Evolutionary conservation across 192 early-diverging fungal genomes (phyloP).

Genomic region (Rhizophagus sp.): DNA sequence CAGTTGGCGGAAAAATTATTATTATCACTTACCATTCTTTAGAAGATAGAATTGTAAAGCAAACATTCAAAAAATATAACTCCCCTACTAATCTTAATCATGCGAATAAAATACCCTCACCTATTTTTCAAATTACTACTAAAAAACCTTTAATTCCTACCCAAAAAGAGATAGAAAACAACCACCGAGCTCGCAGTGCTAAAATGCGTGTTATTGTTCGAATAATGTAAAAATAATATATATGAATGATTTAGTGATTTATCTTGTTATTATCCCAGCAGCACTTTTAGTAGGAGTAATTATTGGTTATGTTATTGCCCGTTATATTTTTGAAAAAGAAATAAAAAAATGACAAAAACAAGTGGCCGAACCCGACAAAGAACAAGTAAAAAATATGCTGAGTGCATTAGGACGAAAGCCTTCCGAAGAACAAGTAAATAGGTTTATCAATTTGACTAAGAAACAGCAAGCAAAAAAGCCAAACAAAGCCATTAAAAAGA

Average conservation of each 20-base stretch:
- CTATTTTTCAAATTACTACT: slow-evolving; percentile 13
- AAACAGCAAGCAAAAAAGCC: too few relatives aligned
- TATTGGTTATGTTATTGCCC: too few relatives aligned
- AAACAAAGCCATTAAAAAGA: too few relatives aligned
- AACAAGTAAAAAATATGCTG: slow-evolving; percentile 16
- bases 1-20: background rate
- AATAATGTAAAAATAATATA: too few relatives aligned
- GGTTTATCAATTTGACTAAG: too few relatives aligned
- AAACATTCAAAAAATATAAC: slow-evolving; percentile 23
- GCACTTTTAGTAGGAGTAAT: too few relatives aligned
- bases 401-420: slow-evolving; percentile 3
- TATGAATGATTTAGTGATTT: too few relatives aligned
- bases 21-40: slow-evolving; percentile 19
- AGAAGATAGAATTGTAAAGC: slow-evolving; percentile 27
- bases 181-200: slow-evolving; percentile 17
- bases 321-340: too few relatives aligned
- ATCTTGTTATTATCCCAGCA: too few relatives aligned
- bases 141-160: slow-evolving; percentile 11
- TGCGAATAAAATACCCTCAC: too few relatives aligned
- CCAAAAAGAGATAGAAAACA: background rate
- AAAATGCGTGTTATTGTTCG: background rate
- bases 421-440: too few relatives aligned
- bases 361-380: background rate
- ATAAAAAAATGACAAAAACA: too few relatives aligned
- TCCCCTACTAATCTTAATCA: background rate